Evolutionary conservation across 108 stramenopile genomes (phyloP).

Genomic region (Schizochytrium sp.): DNA sequence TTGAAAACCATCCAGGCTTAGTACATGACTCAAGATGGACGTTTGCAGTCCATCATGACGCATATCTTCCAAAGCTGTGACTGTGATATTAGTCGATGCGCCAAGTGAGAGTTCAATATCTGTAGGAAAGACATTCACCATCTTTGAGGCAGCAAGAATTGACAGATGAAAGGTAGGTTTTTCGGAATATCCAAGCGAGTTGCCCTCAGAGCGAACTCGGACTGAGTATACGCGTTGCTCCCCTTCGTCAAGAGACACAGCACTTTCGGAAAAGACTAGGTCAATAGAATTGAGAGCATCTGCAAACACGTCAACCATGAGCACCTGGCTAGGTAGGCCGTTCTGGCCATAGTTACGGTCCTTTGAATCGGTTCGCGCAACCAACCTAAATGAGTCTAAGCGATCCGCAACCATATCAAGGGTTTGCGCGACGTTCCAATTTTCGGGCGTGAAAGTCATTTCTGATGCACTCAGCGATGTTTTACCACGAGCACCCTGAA

Average conservation of each 20-base stretch:
- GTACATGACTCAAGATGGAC: not conserved
- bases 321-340: not conserved
- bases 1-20: not conserved
- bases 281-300: conserved; percentile 20
- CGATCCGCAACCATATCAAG: not conserved
- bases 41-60: not conserved
- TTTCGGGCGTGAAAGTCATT: not conserved
- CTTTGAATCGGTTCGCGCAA: not conserved
- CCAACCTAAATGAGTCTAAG: not conserved
- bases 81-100: not conserved
- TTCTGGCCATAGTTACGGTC: not conserved
- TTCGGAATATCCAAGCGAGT: too few relatives aligned
- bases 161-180: not conserved
- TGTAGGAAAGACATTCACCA: not conserved
- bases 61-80: not conserved
- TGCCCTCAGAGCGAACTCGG: not conserved
- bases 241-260: not conserved
- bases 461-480: not conserved
- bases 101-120: not conserved
- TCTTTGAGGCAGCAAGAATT: not conserved
- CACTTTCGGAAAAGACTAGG: not conserved
- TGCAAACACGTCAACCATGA: not conserved
- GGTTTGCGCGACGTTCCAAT: not conserved
- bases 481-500: not conserved
- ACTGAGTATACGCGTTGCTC: not conserved